These are phyloP conservation scores for Tuber aestivum DNA, from an alignment of 495 filamentous ascomycete genomes.

Conservation along the genomic window DNA sequence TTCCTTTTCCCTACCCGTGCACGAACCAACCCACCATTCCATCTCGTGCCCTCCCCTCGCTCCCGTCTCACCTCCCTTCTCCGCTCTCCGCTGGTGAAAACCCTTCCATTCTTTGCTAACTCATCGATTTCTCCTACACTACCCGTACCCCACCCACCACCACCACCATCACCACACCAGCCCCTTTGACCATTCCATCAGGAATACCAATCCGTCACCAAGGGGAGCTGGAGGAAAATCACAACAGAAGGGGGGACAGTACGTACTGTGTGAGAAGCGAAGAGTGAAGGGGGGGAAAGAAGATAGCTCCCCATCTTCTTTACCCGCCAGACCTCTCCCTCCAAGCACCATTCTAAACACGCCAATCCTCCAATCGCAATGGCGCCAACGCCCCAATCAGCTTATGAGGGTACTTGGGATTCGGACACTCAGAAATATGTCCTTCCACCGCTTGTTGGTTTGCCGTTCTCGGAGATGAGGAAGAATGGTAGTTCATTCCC, in stretches of 20 bases:
- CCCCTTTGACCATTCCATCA: background rate
- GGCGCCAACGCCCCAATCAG: slow-evolving; percentile 26
- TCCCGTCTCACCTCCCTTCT: background rate
- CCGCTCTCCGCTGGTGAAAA: background rate
- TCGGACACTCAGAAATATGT: slow-evolving; percentile 19
- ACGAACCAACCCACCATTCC: background rate
- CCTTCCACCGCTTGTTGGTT: slow-evolving; percentile 35
- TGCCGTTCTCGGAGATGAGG: slow-evolving; percentile 40
- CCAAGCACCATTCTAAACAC: background rate
- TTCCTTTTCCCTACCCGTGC: background rate
- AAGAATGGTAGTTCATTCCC: slow-evolving; percentile 35
- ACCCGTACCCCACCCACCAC: background rate
- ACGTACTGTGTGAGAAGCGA: background rate
- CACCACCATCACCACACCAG: background rate
- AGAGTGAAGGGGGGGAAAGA: slow-evolving; percentile 1
- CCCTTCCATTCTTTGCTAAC: slow-evolving; percentile 2
- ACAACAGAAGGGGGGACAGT: background rate
- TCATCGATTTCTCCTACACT: background rate
- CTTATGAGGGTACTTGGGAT: slow-evolving; percentile 33
- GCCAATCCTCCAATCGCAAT: background rate
- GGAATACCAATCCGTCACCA: background rate
- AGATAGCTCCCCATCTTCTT: background rate
- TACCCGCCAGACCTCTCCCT: background rate
- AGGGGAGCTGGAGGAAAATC: background rate
- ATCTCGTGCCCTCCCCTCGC: background rate